Evolutionary conservation across 2,329 filamentous ascomycete species (phyloP), one percentile per base, ranked within the genome.

Genomic region (Diaporthe ampelina): DNA sequence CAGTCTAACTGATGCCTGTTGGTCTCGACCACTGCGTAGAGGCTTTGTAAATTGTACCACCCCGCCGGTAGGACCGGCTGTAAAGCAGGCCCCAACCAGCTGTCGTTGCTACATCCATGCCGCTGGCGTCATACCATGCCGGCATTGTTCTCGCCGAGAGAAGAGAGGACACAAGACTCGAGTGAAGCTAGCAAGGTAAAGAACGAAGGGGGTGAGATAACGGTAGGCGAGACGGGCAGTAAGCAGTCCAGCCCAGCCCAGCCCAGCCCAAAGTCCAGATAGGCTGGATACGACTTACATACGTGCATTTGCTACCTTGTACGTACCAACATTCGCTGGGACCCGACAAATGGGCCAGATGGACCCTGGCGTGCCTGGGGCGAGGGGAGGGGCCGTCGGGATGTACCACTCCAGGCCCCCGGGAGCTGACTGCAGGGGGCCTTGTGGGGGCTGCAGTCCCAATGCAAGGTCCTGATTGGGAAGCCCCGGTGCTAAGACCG

Each of bases 401-500:
- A 71, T 37, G 69, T 61, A 50, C 69, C 68, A 37, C 29, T 29
- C 19, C n/a, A 43, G 69, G 57, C n/a, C 69, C 69, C 57, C 45
- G 69, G 57, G 4, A 19, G 56, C 43, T 63, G 13, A 29, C 45
- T 21, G 52, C 40, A 57, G 56, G 58, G 69, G 69, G 7, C 11
- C 45, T 24, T 13, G 58, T 50, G 32, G 69, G 69, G 57, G n/a
- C 57, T 54, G 56, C 24, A 72, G 48, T 13, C 10, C 40, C 57
- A 61, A 63, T 61, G 50, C 69, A 52, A 54, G 69, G 56, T 54
- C 45, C 69, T 63, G 57, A 72, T 72, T 72, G 69, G 69, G 57
- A 61, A 45, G 29, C 69, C 48, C 29, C 58, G 26, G 57, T 43
- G 32, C 57, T 67, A 37, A 67, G 63, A 52, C 63, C 63, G 63